Base-by-base conservation (phyloP, 176 grass and related monocot genomes). In the Carex cristatella region DNA sequence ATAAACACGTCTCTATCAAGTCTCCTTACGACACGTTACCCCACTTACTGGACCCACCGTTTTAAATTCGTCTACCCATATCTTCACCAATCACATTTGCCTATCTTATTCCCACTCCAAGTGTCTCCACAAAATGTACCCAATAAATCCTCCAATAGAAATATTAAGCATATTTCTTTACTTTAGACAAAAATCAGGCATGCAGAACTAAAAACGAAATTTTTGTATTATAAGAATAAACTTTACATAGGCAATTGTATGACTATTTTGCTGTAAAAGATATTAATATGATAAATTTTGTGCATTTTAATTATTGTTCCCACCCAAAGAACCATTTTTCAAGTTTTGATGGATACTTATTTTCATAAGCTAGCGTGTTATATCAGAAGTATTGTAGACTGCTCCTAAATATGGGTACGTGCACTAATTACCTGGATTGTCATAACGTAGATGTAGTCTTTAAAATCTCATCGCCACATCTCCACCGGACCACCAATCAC, bases 1-100 rank as follows among this genome's bases (percentile, higher is more conserved):
- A 14, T 13, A 15, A 13, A 5, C 15, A 5, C 15, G 37, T 61
- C 79, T 44, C 42, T 10, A 68, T 65, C 81, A 83, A 83, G 64
- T 67, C 14, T 66, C 4, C 27, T 69, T 30, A 42, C 16, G 62
- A 83, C 81, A 83, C 58, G 81, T 68, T 66, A 65, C 62, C 81
- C 81, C 13, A 65, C 64, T 83, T n/a, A 28, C 12, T 32, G 59
- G 60, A 63, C 59, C 79, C 79, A 66, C 61, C 61, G 44, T 83
- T 30, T 83, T 83, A 83, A 66, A 67, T 81, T 81, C 56, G 14
- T 62, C 79, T 49, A 61, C 37, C 31, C 30, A 61, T 30, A 57
- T 14, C 74, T 56, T 33, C 35, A 78, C 74, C 10, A 23, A 77
- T 77, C 27, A 77, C 33, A 77, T 27, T 76, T 31, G 46, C 72